These are phyloP conservation scores for Petunia hybrid DNA, from an alignment of 305 asterid species.

Conservation along the genomic window DNA sequence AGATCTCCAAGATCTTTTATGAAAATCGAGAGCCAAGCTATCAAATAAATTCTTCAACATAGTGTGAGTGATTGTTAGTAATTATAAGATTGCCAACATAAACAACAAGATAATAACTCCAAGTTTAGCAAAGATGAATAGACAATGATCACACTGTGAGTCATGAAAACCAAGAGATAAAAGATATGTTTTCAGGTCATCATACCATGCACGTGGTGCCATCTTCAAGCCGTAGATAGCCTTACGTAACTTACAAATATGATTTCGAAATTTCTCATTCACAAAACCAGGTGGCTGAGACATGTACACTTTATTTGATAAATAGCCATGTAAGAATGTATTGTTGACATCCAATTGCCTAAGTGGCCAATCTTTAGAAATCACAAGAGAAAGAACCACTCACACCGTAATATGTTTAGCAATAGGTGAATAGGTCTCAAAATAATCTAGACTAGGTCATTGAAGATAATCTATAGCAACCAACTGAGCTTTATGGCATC, in stretches of 20 bases:
- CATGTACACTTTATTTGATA: not conserved
- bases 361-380: not conserved
- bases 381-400: not conserved
- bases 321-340: not conserved
- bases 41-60: not conserved
- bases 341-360: not conserved
- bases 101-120: not conserved
- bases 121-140: not conserved
- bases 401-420: not conserved
- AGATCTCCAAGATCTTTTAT: slow-evolving; percentile 26
- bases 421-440: not conserved
- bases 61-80: not conserved
- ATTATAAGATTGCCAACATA: not conserved
- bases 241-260: not conserved
- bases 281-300: not conserved
- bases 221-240: slow-evolving; percentile 9
- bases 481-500: not conserved
- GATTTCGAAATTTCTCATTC: not conserved
- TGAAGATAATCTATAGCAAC: not conserved
- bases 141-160: not conserved
- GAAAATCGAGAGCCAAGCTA: not conserved
- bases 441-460: not conserved
- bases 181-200: not conserved
- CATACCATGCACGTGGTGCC: not conserved
- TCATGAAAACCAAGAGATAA: not conserved